Base-by-base conservation (phyloP, 139 green algal species). In the Auxenochlorella pyrenoidosa region DNA sequence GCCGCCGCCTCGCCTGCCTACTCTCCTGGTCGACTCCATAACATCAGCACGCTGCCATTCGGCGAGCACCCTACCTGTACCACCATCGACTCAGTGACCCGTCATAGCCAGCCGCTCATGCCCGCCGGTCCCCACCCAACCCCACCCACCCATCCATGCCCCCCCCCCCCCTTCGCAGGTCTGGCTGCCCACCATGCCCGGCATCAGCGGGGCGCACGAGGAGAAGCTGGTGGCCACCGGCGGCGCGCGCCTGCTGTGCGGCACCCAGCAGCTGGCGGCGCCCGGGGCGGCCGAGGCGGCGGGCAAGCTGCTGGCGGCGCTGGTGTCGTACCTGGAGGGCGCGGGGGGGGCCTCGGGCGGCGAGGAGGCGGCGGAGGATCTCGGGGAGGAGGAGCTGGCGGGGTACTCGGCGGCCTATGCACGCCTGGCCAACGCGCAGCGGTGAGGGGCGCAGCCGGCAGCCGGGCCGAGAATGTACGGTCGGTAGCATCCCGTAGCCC, bases 211-310 rank as follows among this genome's bases (percentile, higher is more conserved):
- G 4, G 75, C 91, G 2, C 84, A 94, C 0, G 95, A 98, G 84
- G 83, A 93, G 81, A 98, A 98, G 93, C 90, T 98, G 36, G 89
- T 93, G 36, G 88, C 90, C 51, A 95, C 97, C 65, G 97, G 95
- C 30, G 90, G 90, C 38, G 93, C 93, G 3, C 93, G 94, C 88
- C 88, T 96, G 78, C 83, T 97, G 22, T 92, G 75, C 0, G 96
- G 97, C 68, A 75, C 82, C 36, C 54, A 30, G 43, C 82, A 86
- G n/a, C 72, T 93, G 83, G 85, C 87, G 59, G 87, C 86, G 32
- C 66, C 85, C 3, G 76, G 89, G 41, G 84, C 75, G 95, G 63
- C 97, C 5, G 79, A 89, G 41, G 60, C 94, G 44, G 98, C 94
- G 94, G 88, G 86, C 38, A 86, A 92, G 66, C 86, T 98, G 38